Percentiles rank a stretch among this genome's conserved stretches.
These are phyloP conservation scores for Diutina siamensis DNA, from an alignment of 1,139 yeast genomes.

Conservation along the genomic window DNA sequence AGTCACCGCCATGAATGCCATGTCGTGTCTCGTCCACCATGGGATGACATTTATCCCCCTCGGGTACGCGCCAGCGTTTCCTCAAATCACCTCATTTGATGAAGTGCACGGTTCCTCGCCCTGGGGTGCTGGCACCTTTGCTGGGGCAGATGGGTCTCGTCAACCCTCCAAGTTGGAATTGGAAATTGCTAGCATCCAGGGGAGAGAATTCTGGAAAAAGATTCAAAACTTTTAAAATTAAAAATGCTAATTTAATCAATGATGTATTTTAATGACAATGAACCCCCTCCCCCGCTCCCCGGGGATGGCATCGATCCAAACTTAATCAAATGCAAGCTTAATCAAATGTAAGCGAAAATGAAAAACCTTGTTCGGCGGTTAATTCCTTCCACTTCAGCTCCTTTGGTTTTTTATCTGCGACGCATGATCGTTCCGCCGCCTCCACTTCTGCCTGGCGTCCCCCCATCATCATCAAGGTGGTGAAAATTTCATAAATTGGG, in stretches of 20 bases:
- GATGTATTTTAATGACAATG: neutral
- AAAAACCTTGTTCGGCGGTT: neutral
- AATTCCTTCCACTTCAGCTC: neutral
- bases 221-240: slow-evolving; percentile 11
- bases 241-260: neutral
- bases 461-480: slow-evolving; percentile 27
- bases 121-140: slow-evolving; percentile 83
- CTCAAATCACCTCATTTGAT: slow-evolving; percentile 43
- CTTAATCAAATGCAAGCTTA: neutral
- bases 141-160: slow-evolving; percentile 75
- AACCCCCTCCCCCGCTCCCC: too few relatives aligned
- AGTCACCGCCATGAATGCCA: slow-evolving; percentile 49
- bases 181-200: slow-evolving; percentile 53
- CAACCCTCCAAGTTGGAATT: slow-evolving; percentile 55
- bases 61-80: slow-evolving; percentile 59
- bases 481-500: slow-evolving; percentile 50
- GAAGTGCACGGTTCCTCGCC: slow-evolving; percentile 79
- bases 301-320: too few relatives aligned
- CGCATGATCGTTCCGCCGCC: slow-evolving; percentile 10
- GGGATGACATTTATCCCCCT: slow-evolving; percentile 74
- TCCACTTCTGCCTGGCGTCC: slow-evolving; percentile 23
- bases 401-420: neutral
- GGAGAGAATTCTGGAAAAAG: slow-evolving; percentile 37
- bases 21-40: slow-evolving; percentile 66
- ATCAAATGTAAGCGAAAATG: neutral